Conservation (phyloP, 768 basidiomycete species). For the Xerocomellus amylosporus region DNA sequence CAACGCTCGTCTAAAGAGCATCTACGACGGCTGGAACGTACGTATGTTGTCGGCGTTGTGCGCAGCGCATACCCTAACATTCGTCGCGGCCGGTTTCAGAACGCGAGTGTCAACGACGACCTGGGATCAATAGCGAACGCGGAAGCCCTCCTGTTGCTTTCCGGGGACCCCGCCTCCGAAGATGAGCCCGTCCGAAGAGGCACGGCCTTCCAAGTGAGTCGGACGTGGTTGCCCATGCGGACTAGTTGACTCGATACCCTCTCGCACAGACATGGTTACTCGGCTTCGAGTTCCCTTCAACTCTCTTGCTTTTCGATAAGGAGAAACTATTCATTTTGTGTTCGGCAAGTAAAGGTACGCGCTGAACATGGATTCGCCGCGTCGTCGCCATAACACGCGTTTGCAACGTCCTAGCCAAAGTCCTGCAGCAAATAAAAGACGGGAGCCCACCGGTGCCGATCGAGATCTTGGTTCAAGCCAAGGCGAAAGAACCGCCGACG, state of each 20-base stretch:
- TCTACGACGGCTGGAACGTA: constrained; percentile 66
- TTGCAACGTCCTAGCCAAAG: constrained; percentile 62
- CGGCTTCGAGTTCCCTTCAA: constrained; percentile 97
- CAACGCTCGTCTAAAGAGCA: constrained; percentile 51
- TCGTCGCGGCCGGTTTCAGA: constrained; percentile 37
- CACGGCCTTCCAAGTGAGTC: constrained; percentile 81
- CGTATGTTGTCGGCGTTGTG: constrained; percentile 23
- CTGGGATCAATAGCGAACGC: constrained; percentile 63
- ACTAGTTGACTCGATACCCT: constrained; percentile 2
- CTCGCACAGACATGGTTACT: constrained; percentile 83
- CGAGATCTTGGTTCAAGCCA: constrained; percentile 75
- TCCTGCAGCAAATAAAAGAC: constrained; percentile 73
- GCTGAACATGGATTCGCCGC: not conserved
- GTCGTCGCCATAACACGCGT: constrained; percentile 13
- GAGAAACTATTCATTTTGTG: constrained; percentile 77
- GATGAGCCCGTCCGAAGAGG: constrained; percentile 92
- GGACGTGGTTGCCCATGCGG: not conserved
- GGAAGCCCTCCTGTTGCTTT: constrained; percentile 67
- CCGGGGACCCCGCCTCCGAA: constrained; percentile 78
- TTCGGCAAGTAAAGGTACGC: constrained; percentile 82
- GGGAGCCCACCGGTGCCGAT: constrained; percentile 57
- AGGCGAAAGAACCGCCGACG: constrained; percentile 72
- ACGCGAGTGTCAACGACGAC: constrained; percentile 66
- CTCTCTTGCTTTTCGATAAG: constrained; percentile 80
- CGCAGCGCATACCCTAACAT: constrained; percentile 9